Evolutionary conservation across 768 basidiomycete species (phyloP).

Genomic region (Suillus sp.): DNA sequence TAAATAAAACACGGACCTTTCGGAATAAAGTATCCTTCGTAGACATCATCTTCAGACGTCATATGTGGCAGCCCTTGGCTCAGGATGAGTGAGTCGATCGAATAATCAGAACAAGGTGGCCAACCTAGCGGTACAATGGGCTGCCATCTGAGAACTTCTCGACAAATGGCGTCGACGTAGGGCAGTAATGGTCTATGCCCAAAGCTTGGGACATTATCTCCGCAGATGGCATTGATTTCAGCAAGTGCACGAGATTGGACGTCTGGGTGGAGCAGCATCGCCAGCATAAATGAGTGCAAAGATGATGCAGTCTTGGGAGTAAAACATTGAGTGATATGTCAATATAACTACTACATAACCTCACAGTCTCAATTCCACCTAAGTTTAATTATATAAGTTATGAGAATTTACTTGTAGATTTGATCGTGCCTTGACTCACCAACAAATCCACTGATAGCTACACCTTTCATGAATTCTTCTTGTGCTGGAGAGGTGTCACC

Average conservation of each 20-base stretch:
- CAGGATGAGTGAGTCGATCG: neutral
- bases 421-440: conserved; percentile 2
- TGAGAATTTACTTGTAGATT: neutral
- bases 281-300: conserved; percentile 26
- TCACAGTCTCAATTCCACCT: conserved; percentile 27
- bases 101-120: neutral
- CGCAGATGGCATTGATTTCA: conserved; percentile 30
- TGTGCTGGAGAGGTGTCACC: neutral
- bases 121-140: conserved; percentile 17
- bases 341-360: neutral
- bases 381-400: neutral
- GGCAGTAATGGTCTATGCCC: conserved; percentile 27
- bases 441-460: conserved; percentile 4
- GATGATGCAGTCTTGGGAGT: conserved; percentile 19
- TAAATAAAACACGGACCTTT: conserved; percentile 16
- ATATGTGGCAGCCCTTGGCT: conserved; percentile 16
- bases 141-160: conserved; percentile 29
- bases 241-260: conserved; percentile 27
- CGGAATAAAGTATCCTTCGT: conserved; percentile 24
- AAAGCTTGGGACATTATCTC: conserved; percentile 28
- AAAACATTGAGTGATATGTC: neutral
- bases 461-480: conserved; percentile 8
- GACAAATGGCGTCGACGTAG: conserved; percentile 28
- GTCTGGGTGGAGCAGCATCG: conserved; percentile 31
- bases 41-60: conserved; percentile 20